Evolutionary conservation across 2,329 filamentous ascomycete genomes (phyloP), one percentile per base, ranked within the genome.

Genomic region (Cryphonectria japonica): DNA sequence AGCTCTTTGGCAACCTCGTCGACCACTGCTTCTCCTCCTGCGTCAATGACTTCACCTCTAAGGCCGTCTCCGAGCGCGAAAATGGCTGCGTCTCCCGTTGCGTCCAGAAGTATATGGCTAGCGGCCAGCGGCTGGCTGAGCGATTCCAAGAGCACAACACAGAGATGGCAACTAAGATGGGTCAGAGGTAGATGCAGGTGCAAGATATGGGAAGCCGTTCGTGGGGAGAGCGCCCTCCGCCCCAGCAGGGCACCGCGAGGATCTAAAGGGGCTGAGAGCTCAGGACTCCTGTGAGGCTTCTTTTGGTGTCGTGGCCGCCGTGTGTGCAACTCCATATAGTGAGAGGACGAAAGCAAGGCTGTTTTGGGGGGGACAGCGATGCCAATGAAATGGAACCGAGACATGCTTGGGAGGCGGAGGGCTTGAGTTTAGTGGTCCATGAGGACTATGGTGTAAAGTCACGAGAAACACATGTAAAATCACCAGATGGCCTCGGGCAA

Each of bases 11-110:
- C 78, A 91, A 89, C 83, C 87, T 93, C 69, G 92, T 94, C 78
- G 91, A 94, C 82, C 89, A 91, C 84, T 99, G 96, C 89, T 99
- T 99, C 88, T 91, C 93, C 81, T 92, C 96, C 83, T 99, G 96
- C 87, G 90, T 99, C 84, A 95, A 95, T 83, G 95, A 98, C 87
- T 99, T 99, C 89, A 97, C 95, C 79, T 97, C 94, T 85, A 98
- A 98, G 86, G 93, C 94, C 65, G 89, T 99, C 75, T 92, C 93
- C 74, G 88, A 91, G 76, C 92, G 93, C 80, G 96, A 99, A 85
- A 92, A 93, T 79, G 92, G 93, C 81, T 99, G 96, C 85, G 91
- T 98, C 78, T 91, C 93, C 84, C 93, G 94, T 78, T 99, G 96
- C 83, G 95, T 98, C 73, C 92, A 96, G 84, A 99, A 99, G 87